Evolutionary conservation across 108 stramenopile species (phyloP), one percentile per base, ranked within the genome.

Genomic region (Pseudonitzschia pungens): DNA sequence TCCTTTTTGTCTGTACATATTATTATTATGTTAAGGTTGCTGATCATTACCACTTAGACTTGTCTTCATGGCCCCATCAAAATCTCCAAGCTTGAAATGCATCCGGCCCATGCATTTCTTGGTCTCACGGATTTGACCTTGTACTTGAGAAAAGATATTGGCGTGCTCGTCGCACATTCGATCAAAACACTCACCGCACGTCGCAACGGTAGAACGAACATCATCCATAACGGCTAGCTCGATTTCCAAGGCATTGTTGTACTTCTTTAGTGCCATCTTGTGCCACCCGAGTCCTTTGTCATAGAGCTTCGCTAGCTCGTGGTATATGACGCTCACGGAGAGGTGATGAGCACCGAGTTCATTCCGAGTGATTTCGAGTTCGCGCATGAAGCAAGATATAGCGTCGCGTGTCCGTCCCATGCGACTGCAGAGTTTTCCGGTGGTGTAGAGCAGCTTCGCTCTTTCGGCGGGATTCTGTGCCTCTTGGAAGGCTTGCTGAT

Each of bases 81-180:
- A 81, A 58, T 81, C 72, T 24, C 80, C 80, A 27, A 76, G 43
- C 54, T 81, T 81, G 71, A 64, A 81, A 64, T 81, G 75, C 36
- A 81, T 69, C 0, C 75, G 70, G 15, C 80, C 80, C 26, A 68
- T 65, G 26, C 50, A 26, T 31, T 76, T 72, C 41, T 81, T 76
- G 26, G 75, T 76, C 64, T 81, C 80, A 20, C 75, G 67, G 22
- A 81, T 75, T 29, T 76, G 80, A 27, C 68, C 56, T 28, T 60
- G 55, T 29, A 70, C 27, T 42, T 73, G 64, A 24, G 55, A 29
- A 33, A 64, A 56, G 15, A 42, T 41, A 40, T 62, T 79, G 8
- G 68, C 67, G 58, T 79, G 78, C 21, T 27, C 53, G 14, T 65
- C 24, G 55, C 78, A 79, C 65, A 77, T 71, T 6, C 70, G 70